A percentile compares a stretch with the other conserved stretches of the same genome.
These are phyloP conservation scores for Xenoacremonium recifei DNA, from an alignment of 2,329 filamentous ascomycete species.

Conservation along the genomic window DNA sequence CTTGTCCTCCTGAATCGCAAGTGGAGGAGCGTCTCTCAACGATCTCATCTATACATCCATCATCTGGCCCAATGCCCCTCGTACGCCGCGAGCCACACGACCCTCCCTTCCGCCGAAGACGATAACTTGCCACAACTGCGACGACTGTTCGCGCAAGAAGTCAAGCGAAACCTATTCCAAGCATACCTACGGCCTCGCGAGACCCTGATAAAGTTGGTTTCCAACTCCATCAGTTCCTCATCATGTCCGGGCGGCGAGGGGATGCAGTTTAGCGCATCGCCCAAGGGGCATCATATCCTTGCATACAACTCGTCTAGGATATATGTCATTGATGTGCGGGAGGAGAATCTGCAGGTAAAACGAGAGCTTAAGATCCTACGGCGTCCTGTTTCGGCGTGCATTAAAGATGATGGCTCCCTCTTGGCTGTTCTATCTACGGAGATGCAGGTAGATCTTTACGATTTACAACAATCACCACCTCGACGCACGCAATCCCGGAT, in stretches of 20 bases:
- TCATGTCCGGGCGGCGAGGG: slow-evolving; percentile 82
- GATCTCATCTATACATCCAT: slow-evolving; percentile 59
- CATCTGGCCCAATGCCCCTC: slow-evolving; percentile 63
- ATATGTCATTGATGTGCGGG: slow-evolving; percentile 70
- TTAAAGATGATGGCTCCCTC: slow-evolving; percentile 73
- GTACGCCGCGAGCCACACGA: slow-evolving; percentile 50
- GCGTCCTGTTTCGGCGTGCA: slow-evolving; percentile 72
- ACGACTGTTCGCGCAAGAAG: slow-evolving; percentile 64
- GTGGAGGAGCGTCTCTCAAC: slow-evolving; percentile 64
- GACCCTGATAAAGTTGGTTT: slow-evolving; percentile 77
- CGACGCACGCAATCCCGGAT: slow-evolving; percentile 72
- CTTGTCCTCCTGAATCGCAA: slow-evolving; percentile 63
- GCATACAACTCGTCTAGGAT: slow-evolving; percentile 85
- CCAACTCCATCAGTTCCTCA: slow-evolving; percentile 79
- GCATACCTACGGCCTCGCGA: slow-evolving; percentile 68
- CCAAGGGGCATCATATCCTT: slow-evolving; percentile 70
- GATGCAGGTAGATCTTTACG: slow-evolving; percentile 85
- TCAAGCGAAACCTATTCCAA: slow-evolving; percentile 76
- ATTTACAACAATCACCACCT: slow-evolving; percentile 62
- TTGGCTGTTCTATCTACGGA: slow-evolving; percentile 79
- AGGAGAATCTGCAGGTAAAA: slow-evolving; percentile 59
- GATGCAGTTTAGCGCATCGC: slow-evolving; percentile 79
- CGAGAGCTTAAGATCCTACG: slow-evolving; percentile 79
- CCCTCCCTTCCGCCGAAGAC: slow-evolving; percentile 37
- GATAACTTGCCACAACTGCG: slow-evolving; percentile 61